These are phyloP conservation scores for Cercophora newfieldiana DNA, from an alignment of 495 filamentous ascomycete species.

Conservation along the genomic window DNA sequence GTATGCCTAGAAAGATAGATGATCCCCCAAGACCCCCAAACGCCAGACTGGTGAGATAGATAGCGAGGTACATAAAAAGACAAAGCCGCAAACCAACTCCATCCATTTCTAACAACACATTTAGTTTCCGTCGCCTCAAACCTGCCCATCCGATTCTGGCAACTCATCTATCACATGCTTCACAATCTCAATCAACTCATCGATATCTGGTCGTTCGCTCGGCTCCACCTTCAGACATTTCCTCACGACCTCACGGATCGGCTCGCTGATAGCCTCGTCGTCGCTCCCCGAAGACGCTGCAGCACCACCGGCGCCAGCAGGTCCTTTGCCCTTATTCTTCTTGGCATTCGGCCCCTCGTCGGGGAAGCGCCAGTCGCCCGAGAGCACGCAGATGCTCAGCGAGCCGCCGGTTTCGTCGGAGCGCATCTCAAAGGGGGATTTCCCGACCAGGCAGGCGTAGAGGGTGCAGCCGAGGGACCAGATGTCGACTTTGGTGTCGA, in stretches of 20 bases:
- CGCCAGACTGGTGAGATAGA: too few relatives aligned
- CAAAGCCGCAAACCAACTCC: not conserved
- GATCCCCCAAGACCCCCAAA: not conserved
- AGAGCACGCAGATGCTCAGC: slow-evolving; percentile 85
- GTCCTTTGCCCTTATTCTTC: slow-evolving; percentile 55
- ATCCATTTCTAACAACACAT: not conserved
- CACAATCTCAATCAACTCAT: slow-evolving; percentile 80
- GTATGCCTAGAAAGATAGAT: not conserved
- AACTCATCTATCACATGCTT: slow-evolving; percentile 71
- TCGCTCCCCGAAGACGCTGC: slow-evolving; percentile 21
- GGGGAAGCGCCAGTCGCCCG: slow-evolving; percentile 91
- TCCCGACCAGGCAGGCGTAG: slow-evolving; percentile 92
- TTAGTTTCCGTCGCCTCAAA: too few relatives aligned
- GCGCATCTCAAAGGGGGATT: slow-evolving; percentile 93
- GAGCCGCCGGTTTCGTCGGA: slow-evolving; percentile 94
- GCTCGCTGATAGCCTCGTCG: slow-evolving; percentile 61
- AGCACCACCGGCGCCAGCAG: slow-evolving; percentile 15
- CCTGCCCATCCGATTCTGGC: slow-evolving; percentile 67
- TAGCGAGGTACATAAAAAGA: not conserved
- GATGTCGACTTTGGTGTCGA: slow-evolving; percentile 97
- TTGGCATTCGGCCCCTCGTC: slow-evolving; percentile 64
- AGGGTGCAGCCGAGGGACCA: slow-evolving; percentile 97
- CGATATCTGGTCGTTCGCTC: slow-evolving; percentile 84
- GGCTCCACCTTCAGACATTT: slow-evolving; percentile 92
- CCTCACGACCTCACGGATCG: slow-evolving; percentile 80